Percentiles rank a stretch among this genome's conserved stretches.
Conservation (phyloP, 2,329 filamentous ascomycete genomes). For the Raffaelea ambrosiae region DNA sequence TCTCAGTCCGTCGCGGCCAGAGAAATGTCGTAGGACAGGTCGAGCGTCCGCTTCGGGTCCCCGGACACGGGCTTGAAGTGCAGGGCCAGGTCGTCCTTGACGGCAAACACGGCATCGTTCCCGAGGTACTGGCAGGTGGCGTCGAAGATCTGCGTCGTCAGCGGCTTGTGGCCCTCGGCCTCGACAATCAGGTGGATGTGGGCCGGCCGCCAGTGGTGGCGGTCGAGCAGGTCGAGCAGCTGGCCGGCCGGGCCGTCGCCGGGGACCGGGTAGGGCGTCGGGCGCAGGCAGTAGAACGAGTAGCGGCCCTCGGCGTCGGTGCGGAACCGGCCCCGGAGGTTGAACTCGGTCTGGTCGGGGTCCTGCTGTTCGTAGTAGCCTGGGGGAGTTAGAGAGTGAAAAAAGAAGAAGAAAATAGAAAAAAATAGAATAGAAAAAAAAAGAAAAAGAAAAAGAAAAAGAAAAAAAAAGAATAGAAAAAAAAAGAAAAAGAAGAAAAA, state of each 20-base stretch:
- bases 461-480: neutral
- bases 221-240: conserved; percentile 23
- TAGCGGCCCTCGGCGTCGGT: conserved; percentile 60
- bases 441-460: neutral
- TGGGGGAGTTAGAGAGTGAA: conserved; percentile 44
- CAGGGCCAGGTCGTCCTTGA: conserved; percentile 23
- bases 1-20: neutral
- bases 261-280: conserved; percentile 44
- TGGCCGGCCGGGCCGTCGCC: conserved; percentile 26
- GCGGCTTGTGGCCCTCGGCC: conserved; percentile 47
- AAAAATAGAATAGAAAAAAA: neutral
- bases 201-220: conserved; percentile 26
- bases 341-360: conserved; percentile 58
- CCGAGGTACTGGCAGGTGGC: conserved; percentile 42
- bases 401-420: neutral
- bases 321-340: conserved; percentile 63
- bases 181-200: conserved; percentile 33
- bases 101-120: conserved; percentile 25
- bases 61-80: conserved; percentile 15
- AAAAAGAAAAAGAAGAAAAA: neutral
- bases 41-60: neutral
- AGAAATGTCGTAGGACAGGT: neutral
- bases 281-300: conserved; percentile 50
- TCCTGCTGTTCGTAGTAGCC: conserved; percentile 22
- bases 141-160: conserved; percentile 60